phyloP scores from a whole-genome alignment of 495 filamentous ascomycete genomes.

The Tuber aestivum region DNA sequence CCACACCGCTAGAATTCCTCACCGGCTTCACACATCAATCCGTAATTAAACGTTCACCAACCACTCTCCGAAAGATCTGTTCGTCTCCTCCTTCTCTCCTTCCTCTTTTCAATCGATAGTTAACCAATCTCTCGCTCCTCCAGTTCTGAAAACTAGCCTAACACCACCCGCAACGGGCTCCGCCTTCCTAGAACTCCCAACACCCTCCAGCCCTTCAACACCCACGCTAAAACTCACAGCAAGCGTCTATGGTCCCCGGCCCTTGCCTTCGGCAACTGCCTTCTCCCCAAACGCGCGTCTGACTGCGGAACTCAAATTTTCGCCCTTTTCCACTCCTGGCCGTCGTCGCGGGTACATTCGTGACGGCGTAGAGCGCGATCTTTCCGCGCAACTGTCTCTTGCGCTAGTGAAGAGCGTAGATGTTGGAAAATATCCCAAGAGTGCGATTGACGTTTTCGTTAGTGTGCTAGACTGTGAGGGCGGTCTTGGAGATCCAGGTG shows the following conservation, averaged over 20 bases:
- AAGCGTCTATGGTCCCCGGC: constrained; percentile 86
- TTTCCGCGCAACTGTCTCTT: constrained; percentile 83
- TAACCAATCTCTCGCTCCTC: constrained; percentile 7
- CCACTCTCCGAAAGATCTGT: constrained; percentile 79
- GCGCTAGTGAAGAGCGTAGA: constrained; percentile 84
- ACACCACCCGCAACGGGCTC: constrained; percentile 92
- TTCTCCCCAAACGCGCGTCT: constrained; percentile 88
- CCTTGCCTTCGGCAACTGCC: constrained; percentile 77
- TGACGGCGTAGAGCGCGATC: constrained; percentile 78
- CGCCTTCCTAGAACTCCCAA: constrained; percentile 76
- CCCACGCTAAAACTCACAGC: constrained; percentile 80
- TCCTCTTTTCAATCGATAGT: neutral
- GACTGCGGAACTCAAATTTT: constrained; percentile 89
- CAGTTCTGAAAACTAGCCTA: constrained; percentile 85
- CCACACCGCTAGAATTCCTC: constrained; percentile 66
- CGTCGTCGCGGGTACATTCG: constrained; percentile 79
- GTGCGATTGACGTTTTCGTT: constrained; percentile 82
- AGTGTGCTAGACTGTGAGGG: constrained; percentile 85
- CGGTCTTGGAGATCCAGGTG: constrained; percentile 45
- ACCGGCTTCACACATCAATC: constrained; percentile 42
- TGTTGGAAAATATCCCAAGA: constrained; percentile 92
- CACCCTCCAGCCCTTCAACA: constrained; percentile 45
- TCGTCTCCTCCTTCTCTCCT: constrained; percentile 44
- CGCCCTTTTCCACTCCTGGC: constrained; percentile 75
- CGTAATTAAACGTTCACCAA: constrained; percentile 50